phyloP scores from a whole-genome alignment of 306 rosid species.

The Amphicarpaea edgeworthii region DNA sequence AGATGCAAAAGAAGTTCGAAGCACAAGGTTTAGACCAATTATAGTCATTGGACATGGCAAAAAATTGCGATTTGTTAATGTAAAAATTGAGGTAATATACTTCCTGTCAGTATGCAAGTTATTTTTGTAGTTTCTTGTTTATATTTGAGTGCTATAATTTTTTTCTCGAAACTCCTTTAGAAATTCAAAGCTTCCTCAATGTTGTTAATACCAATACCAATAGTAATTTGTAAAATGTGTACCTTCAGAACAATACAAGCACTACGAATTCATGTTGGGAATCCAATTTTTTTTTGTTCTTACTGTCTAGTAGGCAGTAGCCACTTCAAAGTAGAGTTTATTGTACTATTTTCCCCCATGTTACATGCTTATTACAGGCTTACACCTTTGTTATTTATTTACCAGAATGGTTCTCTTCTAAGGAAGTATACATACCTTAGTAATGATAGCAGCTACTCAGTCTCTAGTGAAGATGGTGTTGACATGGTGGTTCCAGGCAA shows the following conservation, averaged over 20 bases:
- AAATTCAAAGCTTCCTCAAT: constrained; percentile 21
- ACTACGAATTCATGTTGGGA: too few relatives aligned
- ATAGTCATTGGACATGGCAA: constrained; percentile 87
- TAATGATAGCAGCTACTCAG: constrained; percentile 92
- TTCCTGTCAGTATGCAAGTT: constrained; percentile 28
- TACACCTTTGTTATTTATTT: constrained; percentile 38
- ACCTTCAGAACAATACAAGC: background rate
- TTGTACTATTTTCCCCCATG: background rate
- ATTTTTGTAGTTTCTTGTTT: constrained; percentile 7
- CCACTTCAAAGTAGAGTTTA: background rate
- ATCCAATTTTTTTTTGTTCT: background rate
- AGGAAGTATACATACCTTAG: constrained; percentile 78
- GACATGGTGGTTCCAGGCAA: constrained; percentile 63
- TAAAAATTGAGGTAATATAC: constrained; percentile 85
- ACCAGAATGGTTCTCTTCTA: constrained; percentile 88
- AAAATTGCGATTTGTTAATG: constrained; percentile 87
- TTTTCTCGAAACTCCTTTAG: background rate
- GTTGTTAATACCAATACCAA: background rate
- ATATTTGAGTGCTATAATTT: background rate
- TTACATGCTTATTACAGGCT: constrained; percentile 24
- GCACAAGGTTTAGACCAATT: constrained; percentile 70
- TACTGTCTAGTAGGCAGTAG: background rate
- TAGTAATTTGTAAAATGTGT: constrained; percentile 1
- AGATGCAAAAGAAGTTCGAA: constrained; percentile 63
- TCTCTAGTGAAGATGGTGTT: constrained; percentile 85